Evolutionary conservation across 257 asterid genomes (phyloP).

Genomic region (Marsdenia floribunda): DNA sequence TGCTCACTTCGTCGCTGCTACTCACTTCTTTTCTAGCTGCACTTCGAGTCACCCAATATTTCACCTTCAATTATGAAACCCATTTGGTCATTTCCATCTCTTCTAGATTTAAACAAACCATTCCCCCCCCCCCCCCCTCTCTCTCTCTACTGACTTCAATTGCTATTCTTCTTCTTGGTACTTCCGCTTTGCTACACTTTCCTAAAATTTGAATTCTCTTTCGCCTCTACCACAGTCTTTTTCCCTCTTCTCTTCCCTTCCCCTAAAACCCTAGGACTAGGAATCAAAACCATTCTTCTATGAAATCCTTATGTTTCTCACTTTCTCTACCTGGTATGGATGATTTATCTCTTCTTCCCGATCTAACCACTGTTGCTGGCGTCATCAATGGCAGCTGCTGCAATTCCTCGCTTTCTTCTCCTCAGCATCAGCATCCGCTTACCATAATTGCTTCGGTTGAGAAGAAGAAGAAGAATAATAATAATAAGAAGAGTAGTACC

Average conservation of each 20-base stretch:
- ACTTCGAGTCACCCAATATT: no score
- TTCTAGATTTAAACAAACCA: no score
- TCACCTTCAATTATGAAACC: no score
- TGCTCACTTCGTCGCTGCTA: no score
- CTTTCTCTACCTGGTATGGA: conserved; percentile 7
- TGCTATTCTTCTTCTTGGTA: background rate
- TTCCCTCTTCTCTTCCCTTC: background rate
- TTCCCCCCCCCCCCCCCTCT: background rate
- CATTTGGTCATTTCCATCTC: no score
- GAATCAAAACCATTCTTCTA: background rate
- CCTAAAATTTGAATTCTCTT: conserved; percentile 1
- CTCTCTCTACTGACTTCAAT: background rate
- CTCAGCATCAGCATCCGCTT: conserved; percentile 1
- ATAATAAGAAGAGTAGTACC: background rate
- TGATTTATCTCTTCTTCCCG: conserved; percentile 9
- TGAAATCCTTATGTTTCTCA: no score
- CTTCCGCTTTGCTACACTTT: background rate
- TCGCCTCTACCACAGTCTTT: background rate
- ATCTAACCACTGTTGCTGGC: background rate
- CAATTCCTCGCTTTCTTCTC: background rate
- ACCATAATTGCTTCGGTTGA: background rate
- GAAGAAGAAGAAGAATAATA: background rate
- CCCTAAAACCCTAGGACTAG: conserved; percentile 17
- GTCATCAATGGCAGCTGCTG: background rate
- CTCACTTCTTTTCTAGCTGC: no score